Evolutionary conservation across 331 rosid species (phyloP), one percentile per base, ranked within the genome.

Genomic region (Pyracantha coccinea): DNA sequence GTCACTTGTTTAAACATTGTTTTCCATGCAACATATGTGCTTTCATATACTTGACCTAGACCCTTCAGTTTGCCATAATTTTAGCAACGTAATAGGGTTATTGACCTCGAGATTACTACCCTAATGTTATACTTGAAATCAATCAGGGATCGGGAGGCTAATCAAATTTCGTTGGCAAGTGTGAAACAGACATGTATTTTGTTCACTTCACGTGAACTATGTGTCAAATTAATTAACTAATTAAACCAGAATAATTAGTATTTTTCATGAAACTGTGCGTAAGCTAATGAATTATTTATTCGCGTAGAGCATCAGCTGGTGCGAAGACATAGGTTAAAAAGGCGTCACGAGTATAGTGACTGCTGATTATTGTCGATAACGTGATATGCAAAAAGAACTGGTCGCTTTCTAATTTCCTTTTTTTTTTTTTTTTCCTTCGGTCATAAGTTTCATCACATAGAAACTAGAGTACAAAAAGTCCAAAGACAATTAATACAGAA

Each of bases 101-200:
- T 27, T 62, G 67, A 14, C 74, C 62, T 27, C 45, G 28, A 28
- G 47, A 52, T 69, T 69, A 69, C 60, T 69, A 47, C 54, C 58
- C 24, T 44, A 68, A 17, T 4, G 58, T 24, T 68, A 4, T 68
- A 6, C 17, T 69, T 47, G 21, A 25, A 68, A 17, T 45, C 47
- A 52, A 50, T n/a, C 7, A n/a, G 6, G 74, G 28, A 17, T 45
- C 9, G 13, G 24, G 45, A 71, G 65, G 14, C 45, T 12, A 14
- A 31, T 27, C 14, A 53, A 71, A 54, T 31, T 3, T 13, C 15
- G 25, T n/a, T 61, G 31, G 9, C 27, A 10, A 25, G 53, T 57
- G 65, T 57, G 68, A 72, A 38, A 72, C 38, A 60, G 76, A 72
- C 76, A 59, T 13, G 75, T 55, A 21, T 21, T 38, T 21, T 72